phyloP scores from a whole-genome alignment of 2,329 filamentous ascomycete species.

The Verticillium longisporum region DNA sequence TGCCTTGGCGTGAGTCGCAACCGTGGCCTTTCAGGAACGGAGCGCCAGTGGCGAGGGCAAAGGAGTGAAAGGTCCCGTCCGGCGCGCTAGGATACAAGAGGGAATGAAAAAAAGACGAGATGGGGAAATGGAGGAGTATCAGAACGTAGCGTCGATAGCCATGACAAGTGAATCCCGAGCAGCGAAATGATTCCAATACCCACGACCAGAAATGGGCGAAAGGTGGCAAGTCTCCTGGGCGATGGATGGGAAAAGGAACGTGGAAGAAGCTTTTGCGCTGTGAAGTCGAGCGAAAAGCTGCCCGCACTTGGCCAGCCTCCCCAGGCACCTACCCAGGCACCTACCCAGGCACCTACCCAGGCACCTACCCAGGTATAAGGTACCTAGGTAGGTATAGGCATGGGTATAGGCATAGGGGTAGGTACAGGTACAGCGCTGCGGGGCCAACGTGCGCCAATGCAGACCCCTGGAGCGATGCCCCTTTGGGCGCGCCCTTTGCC shows the following conservation, averaged over 20 bases:
- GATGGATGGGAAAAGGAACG: not conserved
- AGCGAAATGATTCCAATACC: too few relatives aligned
- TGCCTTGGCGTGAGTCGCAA: not conserved
- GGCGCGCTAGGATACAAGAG: not conserved
- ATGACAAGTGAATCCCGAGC: not conserved
- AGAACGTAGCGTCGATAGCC: not conserved
- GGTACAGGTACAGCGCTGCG: not conserved
- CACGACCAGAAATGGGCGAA: not conserved
- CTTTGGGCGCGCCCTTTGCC: not conserved
- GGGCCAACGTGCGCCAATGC: not conserved
- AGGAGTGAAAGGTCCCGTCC: not conserved
- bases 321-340: too few relatives aligned
- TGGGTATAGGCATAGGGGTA: not conserved
- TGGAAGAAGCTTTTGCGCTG: not conserved
- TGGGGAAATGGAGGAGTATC: not conserved
- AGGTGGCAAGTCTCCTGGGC: not conserved
- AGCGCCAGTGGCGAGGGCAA: not conserved
- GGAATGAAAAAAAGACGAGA: too few relatives aligned
- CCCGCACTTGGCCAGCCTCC: not conserved
- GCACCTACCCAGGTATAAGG: too few relatives aligned
- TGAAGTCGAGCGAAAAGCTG: not conserved
- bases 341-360: too few relatives aligned
- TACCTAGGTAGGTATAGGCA: not conserved
- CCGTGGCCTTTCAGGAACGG: slow-evolving; percentile 2
- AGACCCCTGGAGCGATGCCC: slow-evolving; percentile 11